Evolutionary conservation across 345 rosid genomes (phyloP), one percentile per base, ranked within the genome.

Genomic region (Ricinus communis): DNA sequence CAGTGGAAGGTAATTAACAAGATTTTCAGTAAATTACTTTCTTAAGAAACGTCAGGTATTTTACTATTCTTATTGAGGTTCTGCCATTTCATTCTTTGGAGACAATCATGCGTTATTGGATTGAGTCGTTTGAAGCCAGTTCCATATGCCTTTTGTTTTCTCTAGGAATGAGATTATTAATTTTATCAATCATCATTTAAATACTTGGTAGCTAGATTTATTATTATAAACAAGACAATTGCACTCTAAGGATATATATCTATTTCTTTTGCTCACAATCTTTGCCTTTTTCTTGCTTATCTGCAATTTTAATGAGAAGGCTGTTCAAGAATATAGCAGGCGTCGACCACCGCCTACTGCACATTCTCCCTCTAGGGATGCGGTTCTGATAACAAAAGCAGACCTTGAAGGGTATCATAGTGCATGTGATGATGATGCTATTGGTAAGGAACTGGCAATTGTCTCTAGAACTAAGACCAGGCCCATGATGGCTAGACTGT

Each of bases 401-500:
- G 75, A 71, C 30, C 75, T 71, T 18, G 75, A 71, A 25, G 75
- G 75, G 18, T 71, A 71, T 53, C 36, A 62, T 40, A 54, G 68
- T 40, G 15, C 69, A 10, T 38, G 62, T 18, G 75, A 80, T 36
- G 67, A 82, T 61, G 53, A 59, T 68, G 54, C 66, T 11, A 12
- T 46, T 53, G 72, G 82, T 18, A 84, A 78, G 78, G 85, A 78
- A 66, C 76, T 85, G 52, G 78, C 82, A 2, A 30, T 87, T 71
- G 62, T 80, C 67, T 75, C 83, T 21, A 78, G 76, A 72, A 65
- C 75, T 22, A 82, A 76, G 71, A 65, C 85, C 1, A 78, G 73
- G 36, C 89, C 85, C 54, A 78, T 85, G 84, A 82, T 85, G 57
- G 89, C 88, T 12, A 85, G 80, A 75, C 49, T 89, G 51, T 89